Evolutionary conservation across 805 yeast species (phyloP).

Genomic region (Nakazawaea sp.): DNA sequence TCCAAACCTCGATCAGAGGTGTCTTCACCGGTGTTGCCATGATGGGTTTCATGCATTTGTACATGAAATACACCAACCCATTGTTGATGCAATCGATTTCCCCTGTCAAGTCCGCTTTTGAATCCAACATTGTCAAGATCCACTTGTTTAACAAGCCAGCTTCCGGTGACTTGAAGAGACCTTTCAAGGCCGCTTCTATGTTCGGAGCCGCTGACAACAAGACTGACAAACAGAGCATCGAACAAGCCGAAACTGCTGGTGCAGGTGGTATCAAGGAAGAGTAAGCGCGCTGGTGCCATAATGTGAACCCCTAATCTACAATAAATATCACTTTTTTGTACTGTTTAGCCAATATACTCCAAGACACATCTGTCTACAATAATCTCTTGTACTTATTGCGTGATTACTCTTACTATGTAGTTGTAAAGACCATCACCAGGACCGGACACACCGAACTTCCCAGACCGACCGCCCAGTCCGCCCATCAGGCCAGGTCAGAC

Average conservation of each 20-base stretch:
- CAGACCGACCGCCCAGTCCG: too few species aligned
- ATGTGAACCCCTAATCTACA: too few species aligned
- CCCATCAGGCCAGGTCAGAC: too few species aligned
- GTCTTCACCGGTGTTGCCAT: conserved; percentile 85
- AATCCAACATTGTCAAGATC: conserved; percentile 85
- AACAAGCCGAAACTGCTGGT: conserved; percentile 80
- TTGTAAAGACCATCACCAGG: too few species aligned
- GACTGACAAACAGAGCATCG: conserved; percentile 84
- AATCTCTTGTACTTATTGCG: too few species aligned
- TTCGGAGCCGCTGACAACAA: conserved; percentile 57
- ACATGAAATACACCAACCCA: conserved; percentile 97
- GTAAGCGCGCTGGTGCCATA: too few species aligned
- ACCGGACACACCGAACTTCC: too few species aligned
- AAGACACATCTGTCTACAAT: too few species aligned
- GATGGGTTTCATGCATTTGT: conserved; percentile 98
- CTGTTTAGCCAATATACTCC: too few species aligned
- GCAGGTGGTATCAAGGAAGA: conserved; percentile 86
- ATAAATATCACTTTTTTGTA: too few species aligned
- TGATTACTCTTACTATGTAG: too few species aligned
- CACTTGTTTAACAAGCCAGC: conserved; percentile 82
- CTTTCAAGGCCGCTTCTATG: conserved; percentile 84
- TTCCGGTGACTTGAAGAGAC: conserved; percentile 89
- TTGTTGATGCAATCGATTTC: conserved; percentile 90
- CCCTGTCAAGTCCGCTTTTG: conserved; percentile 84
- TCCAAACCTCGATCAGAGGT: conserved; percentile 72